Percentiles rank a stretch among this genome's conserved stretches.
Evolutionary conservation across 2,329 filamentous ascomycete genomes (phyloP).

Genomic region (Xylariaceae sp.): DNA sequence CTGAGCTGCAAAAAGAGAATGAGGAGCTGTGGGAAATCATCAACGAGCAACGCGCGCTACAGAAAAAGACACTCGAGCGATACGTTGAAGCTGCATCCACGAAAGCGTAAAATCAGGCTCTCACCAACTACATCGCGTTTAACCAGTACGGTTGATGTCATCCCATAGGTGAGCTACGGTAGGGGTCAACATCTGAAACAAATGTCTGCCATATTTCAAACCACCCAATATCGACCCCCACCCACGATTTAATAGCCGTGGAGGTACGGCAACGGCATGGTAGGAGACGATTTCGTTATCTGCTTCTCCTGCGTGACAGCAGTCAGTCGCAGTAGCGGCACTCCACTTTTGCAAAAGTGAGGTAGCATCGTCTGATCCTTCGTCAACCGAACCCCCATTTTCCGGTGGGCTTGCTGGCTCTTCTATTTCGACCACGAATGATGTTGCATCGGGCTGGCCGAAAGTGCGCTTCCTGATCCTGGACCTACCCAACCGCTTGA

Average conservation of each 20-base stretch:
- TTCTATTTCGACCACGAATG: constrained; percentile 10
- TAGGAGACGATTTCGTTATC: constrained; percentile 4
- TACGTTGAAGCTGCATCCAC: constrained; percentile 40
- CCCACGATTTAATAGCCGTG: background rate
- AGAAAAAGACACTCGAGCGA: constrained; percentile 48
- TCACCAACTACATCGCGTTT: background rate
- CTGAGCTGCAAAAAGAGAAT: constrained; percentile 50
- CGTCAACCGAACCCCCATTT: constrained; percentile 5
- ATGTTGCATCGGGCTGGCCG: constrained; percentile 15
- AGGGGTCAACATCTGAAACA: constrained; percentile 1
- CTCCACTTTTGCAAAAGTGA: constrained; percentile 19
- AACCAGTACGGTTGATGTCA: background rate
- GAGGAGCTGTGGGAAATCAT: constrained; percentile 54
- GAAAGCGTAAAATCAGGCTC: constrained; percentile 30
- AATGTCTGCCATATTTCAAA: background rate
- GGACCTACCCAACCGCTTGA: background rate
- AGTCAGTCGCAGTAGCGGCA: background rate
- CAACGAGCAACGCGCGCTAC: constrained; percentile 50
- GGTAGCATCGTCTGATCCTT: constrained; percentile 26
- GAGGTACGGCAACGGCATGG: background rate
- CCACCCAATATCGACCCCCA: background rate
- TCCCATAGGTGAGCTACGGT: background rate
- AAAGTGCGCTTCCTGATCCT: constrained; percentile 1
- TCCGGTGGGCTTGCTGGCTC: constrained; percentile 9
- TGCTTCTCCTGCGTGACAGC: background rate